A percentile compares a stretch with the other conserved stretches of the same genome.
phyloP scores from a whole-genome alignment of 208 protist species.

The Trypanosomatidae sp. region DNA sequence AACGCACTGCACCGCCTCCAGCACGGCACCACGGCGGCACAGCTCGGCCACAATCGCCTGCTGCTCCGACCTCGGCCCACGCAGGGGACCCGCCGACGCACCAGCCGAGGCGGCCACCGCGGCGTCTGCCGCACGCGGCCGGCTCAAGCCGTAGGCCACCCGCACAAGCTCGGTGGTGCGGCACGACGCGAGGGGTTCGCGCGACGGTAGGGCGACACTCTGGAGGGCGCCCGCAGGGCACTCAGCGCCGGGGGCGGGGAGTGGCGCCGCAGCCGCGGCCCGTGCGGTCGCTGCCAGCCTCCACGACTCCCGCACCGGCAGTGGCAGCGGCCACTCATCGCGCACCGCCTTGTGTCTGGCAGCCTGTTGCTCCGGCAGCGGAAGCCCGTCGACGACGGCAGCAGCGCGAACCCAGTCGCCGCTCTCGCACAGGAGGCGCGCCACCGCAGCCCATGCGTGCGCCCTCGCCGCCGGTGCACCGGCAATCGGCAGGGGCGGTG shows the following conservation, averaged over 20 bases:
- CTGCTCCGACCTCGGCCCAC: slow-evolving; percentile 10
- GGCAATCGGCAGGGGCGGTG: not conserved
- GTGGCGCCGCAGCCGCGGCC: not conserved
- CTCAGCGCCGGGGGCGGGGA: not conserved
- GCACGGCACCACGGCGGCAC: slow-evolving; percentile 19
- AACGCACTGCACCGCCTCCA: slow-evolving; percentile 55
- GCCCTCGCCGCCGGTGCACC: slow-evolving; percentile 13
- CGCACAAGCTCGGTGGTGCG: slow-evolving; percentile 19
- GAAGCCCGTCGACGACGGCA: slow-evolving; percentile 29
- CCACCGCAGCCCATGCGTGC: slow-evolving; percentile 27
- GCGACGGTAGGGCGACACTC: not conserved
- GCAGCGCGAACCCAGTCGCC: slow-evolving; percentile 25
- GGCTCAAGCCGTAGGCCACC: slow-evolving; percentile 23
- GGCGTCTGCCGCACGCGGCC: not conserved
- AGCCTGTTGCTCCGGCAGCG: slow-evolving; percentile 2
- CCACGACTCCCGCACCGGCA: slow-evolving; percentile 9
- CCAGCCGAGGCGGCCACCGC: not conserved
- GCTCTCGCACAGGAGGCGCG: slow-evolving; percentile 27
- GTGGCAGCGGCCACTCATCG: slow-evolving; percentile 29
- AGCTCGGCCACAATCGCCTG: slow-evolving; percentile 30
- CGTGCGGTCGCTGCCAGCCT: not conserved
- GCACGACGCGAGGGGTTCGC: not conserved
- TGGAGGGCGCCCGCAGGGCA: not conserved
- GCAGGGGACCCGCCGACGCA: not conserved
- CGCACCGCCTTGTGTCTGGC: slow-evolving; percentile 18